Evolutionary conservation across 371 early-diverging fungal genomes (phyloP), one percentile per base, ranked within the genome.

Genomic region (Haplosporangium sp.): DNA sequence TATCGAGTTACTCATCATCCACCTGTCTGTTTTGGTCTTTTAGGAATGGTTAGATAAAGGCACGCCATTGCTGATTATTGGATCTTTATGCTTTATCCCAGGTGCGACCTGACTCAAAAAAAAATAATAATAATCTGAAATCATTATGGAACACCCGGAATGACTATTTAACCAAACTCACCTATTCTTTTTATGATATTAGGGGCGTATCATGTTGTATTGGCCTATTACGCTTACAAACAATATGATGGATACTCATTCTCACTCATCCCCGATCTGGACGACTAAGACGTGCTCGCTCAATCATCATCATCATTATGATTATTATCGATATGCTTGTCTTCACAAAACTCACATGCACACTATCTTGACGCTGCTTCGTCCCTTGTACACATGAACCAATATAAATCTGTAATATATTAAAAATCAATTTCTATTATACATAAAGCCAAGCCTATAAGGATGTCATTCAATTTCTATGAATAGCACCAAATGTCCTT

Each of bases 11-110:
- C 27, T 27, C 27, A n/a, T 63, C 63, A 39, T 37, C 20, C 9
- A 37, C 15, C 0, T 47, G 38, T 15, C 2, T 56, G 45, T 0
- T 44, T 13, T 35, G 11, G n/a, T n/a, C 47, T 11, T 65, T 11
- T 71, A 85, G 85, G 83, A 76, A 27, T 91, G 90, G 90, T 63
- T 88, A 10, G 86, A 85, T 68, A 86, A 88, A 74, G 92, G 90
- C 48, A 88, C 87, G 52, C 87, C 89, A 8, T 86, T 86, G 20
- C 56, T 86, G 37, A 74, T 86, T 19, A 74, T 86, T 34, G 86
- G 86, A 13, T 60, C 82, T 15, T 66, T 86, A 38, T 83, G 85
- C 82, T 86, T 86, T 76, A 89, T 91, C 50, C 92, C 92, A 62
- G 85, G 85, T 83, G 71, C 40, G 65, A 40, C 10, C 34, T 37